Evolutionary conservation across 495 filamentous ascomycete species (phyloP), one percentile per base, ranked within the genome.

Genomic region (Bacidia rubella): DNA sequence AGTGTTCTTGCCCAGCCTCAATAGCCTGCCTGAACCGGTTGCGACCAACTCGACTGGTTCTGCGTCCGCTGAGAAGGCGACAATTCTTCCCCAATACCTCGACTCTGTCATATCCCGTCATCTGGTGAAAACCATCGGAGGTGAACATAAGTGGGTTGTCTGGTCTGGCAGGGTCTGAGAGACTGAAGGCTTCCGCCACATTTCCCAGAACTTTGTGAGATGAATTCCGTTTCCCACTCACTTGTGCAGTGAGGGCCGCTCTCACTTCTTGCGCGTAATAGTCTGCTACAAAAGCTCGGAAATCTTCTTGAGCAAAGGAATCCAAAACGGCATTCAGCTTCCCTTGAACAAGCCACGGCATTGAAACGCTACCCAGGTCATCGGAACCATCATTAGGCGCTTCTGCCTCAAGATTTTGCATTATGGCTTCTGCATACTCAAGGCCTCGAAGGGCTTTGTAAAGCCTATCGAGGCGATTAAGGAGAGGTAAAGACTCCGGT

Each of bases 121-220:
- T 79, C 23, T 68, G 71, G 52, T 80, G 73, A 61, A 82, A 81
- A 61, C 79, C 82, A 71, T 86, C 78, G 4, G 82, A 86, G 23
- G 82, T 81, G 66, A 88, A 87, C 2, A 89, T 75, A 52, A 90
- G 82, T 1, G 84, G 85, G 64, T 87, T 86, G 59, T 84, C 85
- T 3, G 74, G 70, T 54, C 82, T 68, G 21, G 80, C 80, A 7
- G 85, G 84, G 66, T 90, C 85, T 5, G 82, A 84, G 55, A 88
- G 65, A 61, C 83, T 87, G 57, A 87, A 89, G 0, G 83, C 82
- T 59, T 88, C 83, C 0, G 81, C 82, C 44, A 89, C 57, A 20
- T 22, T 22, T 2, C 84, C 83, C 11, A 81, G 69, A 57, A 71
- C 76, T 50, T 65, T 69, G 32, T 76, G 71, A 68, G 75, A 62